phyloP scores from a whole-genome alignment of 2,329 filamentous ascomycete species.

The Cercospora berteroae region DNA sequence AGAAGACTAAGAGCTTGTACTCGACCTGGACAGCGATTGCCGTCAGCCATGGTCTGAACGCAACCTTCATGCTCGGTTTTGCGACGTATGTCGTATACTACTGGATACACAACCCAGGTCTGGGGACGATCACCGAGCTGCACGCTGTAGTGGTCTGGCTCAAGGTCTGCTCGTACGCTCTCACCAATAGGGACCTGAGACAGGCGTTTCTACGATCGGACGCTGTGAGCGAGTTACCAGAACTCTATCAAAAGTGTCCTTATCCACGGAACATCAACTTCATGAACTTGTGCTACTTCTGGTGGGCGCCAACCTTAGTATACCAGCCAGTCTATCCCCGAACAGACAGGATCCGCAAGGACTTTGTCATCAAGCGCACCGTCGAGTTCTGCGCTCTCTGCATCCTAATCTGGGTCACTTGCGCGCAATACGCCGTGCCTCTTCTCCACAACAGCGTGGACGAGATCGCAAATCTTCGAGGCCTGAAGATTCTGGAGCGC shows the following conservation, averaged over 20 bases:
- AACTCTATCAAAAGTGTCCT: conserved; percentile 76
- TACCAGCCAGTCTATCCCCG: conserved; percentile 97
- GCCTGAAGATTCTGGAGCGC: conserved; percentile 80
- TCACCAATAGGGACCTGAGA: conserved; percentile 92
- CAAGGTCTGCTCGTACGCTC: conserved; percentile 92
- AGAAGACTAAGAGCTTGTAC: conserved; percentile 27
- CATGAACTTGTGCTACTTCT: conserved; percentile 87
- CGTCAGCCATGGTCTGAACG: conserved; percentile 73
- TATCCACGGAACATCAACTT: conserved; percentile 92
- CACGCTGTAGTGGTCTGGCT: conserved; percentile 95
- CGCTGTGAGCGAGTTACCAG: conserved; percentile 70
- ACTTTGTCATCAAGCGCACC: conserved; percentile 80
- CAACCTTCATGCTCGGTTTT: conserved; percentile 73
- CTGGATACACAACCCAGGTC: conserved; percentile 86
- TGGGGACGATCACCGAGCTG: conserved; percentile 84
- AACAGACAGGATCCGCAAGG: conserved; percentile 76
- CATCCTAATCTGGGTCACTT: conserved; percentile 84
- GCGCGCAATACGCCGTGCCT: conserved; percentile 89
- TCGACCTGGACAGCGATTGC: conserved; percentile 74
- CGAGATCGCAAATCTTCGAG: conserved; percentile 77
- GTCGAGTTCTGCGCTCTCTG: conserved; percentile 73
- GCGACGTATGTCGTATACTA: conserved; percentile 85
- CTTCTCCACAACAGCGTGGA: conserved; percentile 85
- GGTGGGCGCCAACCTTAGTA: conserved; percentile 94
- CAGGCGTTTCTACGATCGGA: conserved; percentile 74